These are phyloP conservation scores for Mortierella alpina DNA, from an alignment of 192 early-diverging fungal genomes.

Conservation along the genomic window DNA sequence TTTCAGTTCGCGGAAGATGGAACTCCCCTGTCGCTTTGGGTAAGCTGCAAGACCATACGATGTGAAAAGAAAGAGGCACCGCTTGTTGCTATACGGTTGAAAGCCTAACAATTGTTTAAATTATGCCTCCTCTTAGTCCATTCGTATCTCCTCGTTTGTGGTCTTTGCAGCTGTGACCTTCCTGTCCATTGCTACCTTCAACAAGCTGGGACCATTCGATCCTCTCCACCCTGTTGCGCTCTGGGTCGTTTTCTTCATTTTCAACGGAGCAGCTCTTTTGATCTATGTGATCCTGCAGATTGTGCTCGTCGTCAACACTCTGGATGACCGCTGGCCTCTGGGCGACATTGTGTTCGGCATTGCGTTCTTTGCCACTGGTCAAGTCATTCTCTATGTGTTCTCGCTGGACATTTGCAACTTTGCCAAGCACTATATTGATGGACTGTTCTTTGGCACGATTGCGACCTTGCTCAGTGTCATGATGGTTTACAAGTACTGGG, in stretches of 20 bases:
- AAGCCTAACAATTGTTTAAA: not conserved
- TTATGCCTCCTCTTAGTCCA: conserved; percentile 61
- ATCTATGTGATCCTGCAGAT: conserved; percentile 87
- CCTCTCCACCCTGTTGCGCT: conserved; percentile 66
- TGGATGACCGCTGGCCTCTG: conserved; percentile 90
- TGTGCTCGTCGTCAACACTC: conserved; percentile 83
- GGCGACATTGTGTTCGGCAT: conserved; percentile 86
- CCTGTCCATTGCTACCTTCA: conserved; percentile 77
- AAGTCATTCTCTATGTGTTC: conserved; percentile 78
- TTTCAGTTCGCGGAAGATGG: conserved; percentile 94
- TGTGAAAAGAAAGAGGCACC: not conserved
- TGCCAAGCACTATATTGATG: conserved; percentile 89
- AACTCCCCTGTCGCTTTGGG: conserved; percentile 88
- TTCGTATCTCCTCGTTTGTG: conserved; percentile 78
- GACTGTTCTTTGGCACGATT: conserved; percentile 89
- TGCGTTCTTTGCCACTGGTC: conserved; percentile 80
- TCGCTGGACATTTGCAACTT: conserved; percentile 77
- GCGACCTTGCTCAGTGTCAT: conserved; percentile 86
- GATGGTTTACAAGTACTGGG: conserved; percentile 98
- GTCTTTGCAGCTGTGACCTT: conserved; percentile 75
- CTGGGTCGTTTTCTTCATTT: conserved; percentile 80
- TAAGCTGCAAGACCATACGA: conserved; percentile 51
- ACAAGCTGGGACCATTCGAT: conserved; percentile 64
- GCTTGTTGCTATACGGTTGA: not conserved
- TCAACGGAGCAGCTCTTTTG: conserved; percentile 75